Percentiles rank a stretch among this genome's conserved stretches.
phyloP scores from a whole-genome alignment of 108 stramenopile genomes.

The Asterionellopsis glacialis region DNA sequence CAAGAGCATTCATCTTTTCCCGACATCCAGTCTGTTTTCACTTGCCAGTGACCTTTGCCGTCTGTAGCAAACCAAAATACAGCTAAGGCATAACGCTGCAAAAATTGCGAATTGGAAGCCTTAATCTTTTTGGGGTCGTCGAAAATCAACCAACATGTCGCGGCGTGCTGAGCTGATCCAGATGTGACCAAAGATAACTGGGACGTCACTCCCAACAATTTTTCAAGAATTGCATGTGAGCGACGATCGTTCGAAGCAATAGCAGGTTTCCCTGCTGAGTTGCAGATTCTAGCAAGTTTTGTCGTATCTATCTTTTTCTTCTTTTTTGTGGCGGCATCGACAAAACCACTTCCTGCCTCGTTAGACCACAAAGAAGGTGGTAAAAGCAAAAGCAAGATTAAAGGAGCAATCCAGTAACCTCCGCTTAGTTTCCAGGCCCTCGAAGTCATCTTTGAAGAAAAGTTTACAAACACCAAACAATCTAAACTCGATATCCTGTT shows the following conservation, averaged over 20 bases:
- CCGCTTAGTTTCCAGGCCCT: no score
- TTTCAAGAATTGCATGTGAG: slow-evolving; percentile 5
- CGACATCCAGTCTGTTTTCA: slow-evolving; percentile 41
- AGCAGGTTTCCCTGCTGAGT: background rate
- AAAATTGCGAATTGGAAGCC: slow-evolving; percentile 10
- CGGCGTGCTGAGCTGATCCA: slow-evolving; percentile 28
- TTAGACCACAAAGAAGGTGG: no score
- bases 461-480: no score
- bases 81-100: slow-evolving; percentile 49
- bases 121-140: slow-evolving; percentile 9
- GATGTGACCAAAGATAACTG: background rate
- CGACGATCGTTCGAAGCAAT: background rate
- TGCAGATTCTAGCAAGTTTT: slow-evolving; percentile 4
- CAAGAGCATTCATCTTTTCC: slow-evolving; percentile 44
- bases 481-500: no score
- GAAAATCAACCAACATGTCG: slow-evolving; percentile 59
- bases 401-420: no score
- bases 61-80: slow-evolving; percentile 42
- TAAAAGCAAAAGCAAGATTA: no score
- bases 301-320: slow-evolving; percentile 4
- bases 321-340: background rate
- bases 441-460: no score
- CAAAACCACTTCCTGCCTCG: background rate
- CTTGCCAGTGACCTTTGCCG: slow-evolving; percentile 17
- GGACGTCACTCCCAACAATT: background rate